These are phyloP conservation scores for Clarireedia paspali DNA, from an alignment of 2,329 filamentous ascomycete genomes.

Conservation along the genomic window DNA sequence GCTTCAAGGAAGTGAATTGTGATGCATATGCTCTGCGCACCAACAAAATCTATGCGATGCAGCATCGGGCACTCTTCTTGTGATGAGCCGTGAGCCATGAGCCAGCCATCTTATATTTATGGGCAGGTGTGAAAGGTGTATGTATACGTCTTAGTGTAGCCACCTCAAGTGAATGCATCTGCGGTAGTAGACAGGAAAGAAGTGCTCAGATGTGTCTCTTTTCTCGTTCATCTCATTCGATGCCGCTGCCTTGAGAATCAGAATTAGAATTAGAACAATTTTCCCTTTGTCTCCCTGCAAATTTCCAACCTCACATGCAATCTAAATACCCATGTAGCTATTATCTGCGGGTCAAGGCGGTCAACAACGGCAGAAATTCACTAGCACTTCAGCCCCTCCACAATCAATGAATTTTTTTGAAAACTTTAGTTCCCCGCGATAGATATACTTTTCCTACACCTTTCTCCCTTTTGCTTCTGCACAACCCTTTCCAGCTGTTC, in stretches of 20 bases:
- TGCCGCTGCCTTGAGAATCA: no score
- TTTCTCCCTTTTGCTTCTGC: neutral
- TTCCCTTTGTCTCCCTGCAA: no score
- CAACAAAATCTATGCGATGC: neutral
- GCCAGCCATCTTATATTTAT: no score
- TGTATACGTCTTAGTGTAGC: no score
- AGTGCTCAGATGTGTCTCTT: no score
- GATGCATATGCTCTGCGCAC: neutral
- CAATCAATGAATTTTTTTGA: neutral
- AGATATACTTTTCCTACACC: neutral
- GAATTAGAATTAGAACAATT: no score
- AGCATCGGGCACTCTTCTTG: neutral
- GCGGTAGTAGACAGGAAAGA: no score
- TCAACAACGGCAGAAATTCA: neutral
- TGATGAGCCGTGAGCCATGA: no score
- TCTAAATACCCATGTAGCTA: neutral
- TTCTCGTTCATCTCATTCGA: no score
- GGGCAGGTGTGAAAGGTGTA: no score
- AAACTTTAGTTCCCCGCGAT: neutral
- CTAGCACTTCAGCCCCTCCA: neutral
- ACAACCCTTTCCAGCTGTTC: neutral
- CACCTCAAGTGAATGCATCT: no score
- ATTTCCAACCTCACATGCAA: neutral
- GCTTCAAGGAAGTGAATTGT: neutral
- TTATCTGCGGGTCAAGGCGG: neutral